phyloP scores from a whole-genome alignment of 805 yeast species.

The Saccharomycopsis sp. region DNA sequence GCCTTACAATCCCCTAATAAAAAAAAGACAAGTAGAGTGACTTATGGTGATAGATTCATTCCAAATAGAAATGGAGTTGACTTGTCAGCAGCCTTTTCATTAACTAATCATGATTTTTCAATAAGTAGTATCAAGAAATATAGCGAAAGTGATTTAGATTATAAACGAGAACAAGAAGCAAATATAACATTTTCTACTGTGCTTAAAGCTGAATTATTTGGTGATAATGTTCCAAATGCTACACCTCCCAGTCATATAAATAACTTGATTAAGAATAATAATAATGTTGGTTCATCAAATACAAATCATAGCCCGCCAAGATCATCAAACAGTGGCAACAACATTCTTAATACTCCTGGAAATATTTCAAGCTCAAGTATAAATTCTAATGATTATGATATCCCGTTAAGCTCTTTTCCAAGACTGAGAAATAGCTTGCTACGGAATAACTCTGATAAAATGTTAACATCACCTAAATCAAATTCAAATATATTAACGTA shows the following conservation, averaged over 20 bases:
- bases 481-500: slow-evolving; percentile 64
- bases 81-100: slow-evolving; percentile 71
- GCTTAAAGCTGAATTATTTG: slow-evolving; percentile 83
- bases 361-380: neutral
- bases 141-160: slow-evolving; percentile 56
- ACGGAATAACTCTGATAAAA: slow-evolving; percentile 6
- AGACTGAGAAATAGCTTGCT: slow-evolving; percentile 2
- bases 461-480: slow-evolving; percentile 24
- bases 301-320: slow-evolving; percentile 30
- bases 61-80: slow-evolving; percentile 85
- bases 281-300: slow-evolving; percentile 27
- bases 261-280: slow-evolving; percentile 21
- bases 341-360: neutral
- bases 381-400: neutral
- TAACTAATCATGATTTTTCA: slow-evolving; percentile 26
- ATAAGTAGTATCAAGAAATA: slow-evolving; percentile 24
- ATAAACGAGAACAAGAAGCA: slow-evolving; percentile 71
- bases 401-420: neutral
- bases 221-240: slow-evolving; percentile 61
- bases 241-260: slow-evolving; percentile 24
- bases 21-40: slow-evolving; percentile 31
- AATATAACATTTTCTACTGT: slow-evolving; percentile 82
- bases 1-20: slow-evolving; percentile 5
- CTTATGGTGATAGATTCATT: slow-evolving; percentile 78
- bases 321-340: slow-evolving; percentile 7